Percentiles rank a stretch among this genome's conserved stretches.
Conservation (phyloP, 495 filamentous ascomycete species). For the Neurospora cerealis region DNA sequence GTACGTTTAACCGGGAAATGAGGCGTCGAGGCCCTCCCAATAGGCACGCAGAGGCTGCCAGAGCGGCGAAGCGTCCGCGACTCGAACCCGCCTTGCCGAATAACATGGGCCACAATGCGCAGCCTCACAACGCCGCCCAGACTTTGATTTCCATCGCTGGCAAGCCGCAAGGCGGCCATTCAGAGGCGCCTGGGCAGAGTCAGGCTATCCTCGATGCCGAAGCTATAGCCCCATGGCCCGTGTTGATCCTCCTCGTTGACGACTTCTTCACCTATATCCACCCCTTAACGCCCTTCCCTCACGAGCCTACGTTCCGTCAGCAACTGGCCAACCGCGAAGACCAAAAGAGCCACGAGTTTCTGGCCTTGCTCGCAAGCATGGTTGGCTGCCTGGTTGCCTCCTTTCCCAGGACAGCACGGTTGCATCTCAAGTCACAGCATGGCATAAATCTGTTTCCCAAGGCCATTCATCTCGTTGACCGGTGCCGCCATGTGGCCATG, state of each 20-base stretch:
- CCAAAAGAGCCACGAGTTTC: slow-evolving; percentile 52
- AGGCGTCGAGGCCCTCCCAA: slow-evolving; percentile 79
- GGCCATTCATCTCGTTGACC: slow-evolving; percentile 59
- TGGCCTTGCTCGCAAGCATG: slow-evolving; percentile 76
- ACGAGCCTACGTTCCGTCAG: slow-evolving; percentile 73
- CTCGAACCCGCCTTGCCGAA: slow-evolving; percentile 29
- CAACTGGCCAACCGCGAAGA: slow-evolving; percentile 64
- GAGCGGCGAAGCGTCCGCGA: slow-evolving; percentile 49
- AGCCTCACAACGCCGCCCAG: slow-evolving; percentile 39
- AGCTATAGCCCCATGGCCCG: slow-evolving; percentile 59
- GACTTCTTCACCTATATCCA: slow-evolving; percentile 90
- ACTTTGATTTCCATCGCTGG: slow-evolving; percentile 34
- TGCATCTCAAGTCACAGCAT: slow-evolving; percentile 52
- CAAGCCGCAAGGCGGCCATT: not conserved
- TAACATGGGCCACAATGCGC: slow-evolving; percentile 10
- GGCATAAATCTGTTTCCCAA: slow-evolving; percentile 51
- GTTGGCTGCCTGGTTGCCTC: slow-evolving; percentile 66
- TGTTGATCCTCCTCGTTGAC: slow-evolving; percentile 60
- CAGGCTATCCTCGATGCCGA: slow-evolving; percentile 48
- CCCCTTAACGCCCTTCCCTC: slow-evolving; percentile 74
- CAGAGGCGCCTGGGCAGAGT: not conserved
- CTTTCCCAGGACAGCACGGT: slow-evolving; percentile 66
- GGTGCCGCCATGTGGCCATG: slow-evolving; percentile 62
- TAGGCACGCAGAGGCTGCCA: slow-evolving; percentile 68
- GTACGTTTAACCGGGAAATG: slow-evolving; percentile 70